These are phyloP conservation scores for Ampelomyces quisqualis DNA, from an alignment of 2,329 filamentous ascomycete genomes.

Conservation along the genomic window DNA sequence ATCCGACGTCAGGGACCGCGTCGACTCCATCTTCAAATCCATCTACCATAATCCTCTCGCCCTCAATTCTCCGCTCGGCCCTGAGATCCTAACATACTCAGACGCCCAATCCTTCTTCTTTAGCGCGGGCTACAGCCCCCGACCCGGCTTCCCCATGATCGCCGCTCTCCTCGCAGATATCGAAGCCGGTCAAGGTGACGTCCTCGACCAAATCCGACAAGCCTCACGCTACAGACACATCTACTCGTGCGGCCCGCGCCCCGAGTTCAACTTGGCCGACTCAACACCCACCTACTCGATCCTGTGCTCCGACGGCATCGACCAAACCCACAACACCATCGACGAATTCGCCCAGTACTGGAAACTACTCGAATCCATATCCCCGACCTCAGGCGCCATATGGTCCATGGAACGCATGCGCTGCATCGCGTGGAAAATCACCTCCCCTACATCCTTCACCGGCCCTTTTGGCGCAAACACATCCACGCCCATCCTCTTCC, in stretches of 20 bases:
- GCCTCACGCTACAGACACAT: conserved; percentile 21
- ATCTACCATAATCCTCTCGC: conserved; percentile 47
- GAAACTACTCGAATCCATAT: conserved; percentile 35
- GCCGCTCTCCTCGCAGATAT: conserved; percentile 40
- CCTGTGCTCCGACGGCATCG: conserved; percentile 45
- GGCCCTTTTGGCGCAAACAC: conserved; percentile 43
- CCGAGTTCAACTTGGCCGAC: neutral
- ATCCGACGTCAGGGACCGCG: conserved; percentile 40
- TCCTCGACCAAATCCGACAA: conserved; percentile 25
- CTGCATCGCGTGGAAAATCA: conserved; percentile 44
- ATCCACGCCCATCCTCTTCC: conserved; percentile 57
- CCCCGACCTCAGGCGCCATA: conserved; percentile 40
- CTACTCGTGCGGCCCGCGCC: conserved; percentile 24
- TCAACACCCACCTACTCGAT: conserved; percentile 32
- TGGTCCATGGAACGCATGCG: conserved; percentile 43
- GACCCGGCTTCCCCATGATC: conserved; percentile 35
- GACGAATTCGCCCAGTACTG: conserved; percentile 39
- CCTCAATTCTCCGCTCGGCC: conserved; percentile 30
- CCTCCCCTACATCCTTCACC: conserved; percentile 39
- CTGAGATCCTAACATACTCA: conserved; percentile 45
- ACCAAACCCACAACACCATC: conserved; percentile 28
- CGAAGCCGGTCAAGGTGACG: conserved; percentile 27
- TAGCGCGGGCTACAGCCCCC: conserved; percentile 41
- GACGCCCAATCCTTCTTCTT: conserved; percentile 45
- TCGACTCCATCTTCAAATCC: conserved; percentile 36